phyloP scores from a whole-genome alignment of 345 rosid species.

The Noccaea caerulescens region DNA sequence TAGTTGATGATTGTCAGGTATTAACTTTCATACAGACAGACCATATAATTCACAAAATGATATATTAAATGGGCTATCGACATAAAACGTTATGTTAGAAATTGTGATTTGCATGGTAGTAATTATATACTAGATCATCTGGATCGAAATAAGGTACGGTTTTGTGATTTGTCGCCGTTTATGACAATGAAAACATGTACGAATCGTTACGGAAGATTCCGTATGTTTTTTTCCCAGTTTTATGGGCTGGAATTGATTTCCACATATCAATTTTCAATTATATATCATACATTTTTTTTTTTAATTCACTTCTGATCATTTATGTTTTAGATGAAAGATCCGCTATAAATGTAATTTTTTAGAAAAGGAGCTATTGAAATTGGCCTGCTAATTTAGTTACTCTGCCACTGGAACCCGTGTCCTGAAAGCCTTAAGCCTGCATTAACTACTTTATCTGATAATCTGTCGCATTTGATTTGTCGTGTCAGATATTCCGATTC shows the following conservation, averaged over 20 bases:
- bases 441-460: conserved; percentile 16
- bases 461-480: conserved; percentile 42
- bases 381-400: conserved; percentile 1
- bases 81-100: not conserved
- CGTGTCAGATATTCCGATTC: conserved; percentile 43
- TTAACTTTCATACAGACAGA: not conserved
- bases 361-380: not conserved
- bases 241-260: conserved; percentile 21
- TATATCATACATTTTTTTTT: not conserved
- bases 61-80: conserved; percentile 1
- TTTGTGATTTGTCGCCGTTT: conserved; percentile 29
- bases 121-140: not conserved
- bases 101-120: not conserved
- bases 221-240: conserved; percentile 10
- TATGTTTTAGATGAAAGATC: not conserved
- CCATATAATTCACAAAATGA: not conserved
- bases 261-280: not conserved
- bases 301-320: conserved; percentile 12
- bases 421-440: conserved; percentile 19
- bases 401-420: conserved; percentile 1
- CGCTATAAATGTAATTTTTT: not conserved
- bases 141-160: conserved; percentile 19
- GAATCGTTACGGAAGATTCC: conserved; percentile 43
- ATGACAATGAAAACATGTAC: conserved; percentile 40
- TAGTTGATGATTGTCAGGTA: conserved; percentile 20